Evolutionary conservation across 2,329 filamentous ascomycete species (phyloP).

Genomic region (Scedosporium minutisporum): DNA sequence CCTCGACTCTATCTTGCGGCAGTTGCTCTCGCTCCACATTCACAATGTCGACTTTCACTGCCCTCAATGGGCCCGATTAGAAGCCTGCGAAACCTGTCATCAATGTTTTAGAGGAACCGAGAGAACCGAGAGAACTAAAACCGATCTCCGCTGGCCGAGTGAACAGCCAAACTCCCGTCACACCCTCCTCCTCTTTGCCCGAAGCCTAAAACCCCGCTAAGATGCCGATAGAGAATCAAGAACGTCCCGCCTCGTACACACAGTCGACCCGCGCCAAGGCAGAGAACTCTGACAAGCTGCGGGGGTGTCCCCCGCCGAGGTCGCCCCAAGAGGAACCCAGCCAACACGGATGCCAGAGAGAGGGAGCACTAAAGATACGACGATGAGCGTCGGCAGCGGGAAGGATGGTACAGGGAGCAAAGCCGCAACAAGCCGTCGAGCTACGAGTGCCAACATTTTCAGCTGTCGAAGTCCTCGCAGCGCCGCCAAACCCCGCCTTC

Average conservation of each 20-base stretch:
- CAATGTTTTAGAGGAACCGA: constrained; percentile 4
- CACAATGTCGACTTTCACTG: constrained; percentile 40
- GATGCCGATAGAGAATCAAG: constrained; percentile 26
- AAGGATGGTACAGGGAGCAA: constrained; percentile 40
- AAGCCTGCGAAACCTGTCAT: constrained; percentile 27
- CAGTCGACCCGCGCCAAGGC: constrained; percentile 27
- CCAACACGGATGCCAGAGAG: constrained; percentile 21
- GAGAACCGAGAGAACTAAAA: no score
- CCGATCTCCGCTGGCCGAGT: background rate
- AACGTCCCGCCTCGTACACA: constrained; percentile 31
- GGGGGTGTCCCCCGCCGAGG: constrained; percentile 23
- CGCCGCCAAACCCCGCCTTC: constrained; percentile 32
- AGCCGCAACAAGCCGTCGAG: constrained; percentile 37
- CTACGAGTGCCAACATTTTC: constrained; percentile 30
- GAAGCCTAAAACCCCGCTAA: constrained; percentile 14
- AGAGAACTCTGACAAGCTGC: constrained; percentile 39
- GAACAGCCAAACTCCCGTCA: background rate
- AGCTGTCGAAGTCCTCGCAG: background rate
- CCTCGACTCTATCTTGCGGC: background rate
- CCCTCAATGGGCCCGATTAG: constrained; percentile 41
- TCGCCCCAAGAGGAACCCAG: constrained; percentile 22
- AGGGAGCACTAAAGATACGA: background rate
- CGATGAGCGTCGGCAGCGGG: constrained; percentile 18
- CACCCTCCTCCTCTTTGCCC: constrained; percentile 10
- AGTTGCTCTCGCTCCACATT: background rate